Evolutionary conservation across 352 stramenopile genomes (phyloP).

Genomic region (Phytopythium vexans): DNA sequence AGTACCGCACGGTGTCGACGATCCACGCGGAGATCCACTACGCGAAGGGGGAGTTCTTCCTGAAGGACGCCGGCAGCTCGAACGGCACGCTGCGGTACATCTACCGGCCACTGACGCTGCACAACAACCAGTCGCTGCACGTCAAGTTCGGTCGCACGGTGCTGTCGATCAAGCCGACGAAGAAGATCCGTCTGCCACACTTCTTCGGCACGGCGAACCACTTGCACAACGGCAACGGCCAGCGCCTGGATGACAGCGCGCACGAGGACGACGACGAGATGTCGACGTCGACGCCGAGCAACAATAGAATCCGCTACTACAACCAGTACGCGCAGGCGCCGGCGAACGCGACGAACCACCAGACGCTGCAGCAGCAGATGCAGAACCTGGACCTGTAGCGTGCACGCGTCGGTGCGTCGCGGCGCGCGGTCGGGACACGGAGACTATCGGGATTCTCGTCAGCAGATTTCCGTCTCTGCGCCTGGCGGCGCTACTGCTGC

Average conservation of each 20-base stretch:
- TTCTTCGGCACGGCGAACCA: constrained; percentile 69
- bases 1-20: constrained; percentile 94
- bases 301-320: constrained; percentile 64
- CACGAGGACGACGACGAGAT: constrained; percentile 65
- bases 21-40: constrained; percentile 94
- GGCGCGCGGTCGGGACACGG: background rate
- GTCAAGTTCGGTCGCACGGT: constrained; percentile 87
- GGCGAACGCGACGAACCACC: constrained; percentile 20
- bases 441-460: too few relatives aligned
- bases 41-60: constrained; percentile 92
- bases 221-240: constrained; percentile 34
- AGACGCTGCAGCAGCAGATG: constrained; percentile 55
- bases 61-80: constrained; percentile 92
- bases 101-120: constrained; percentile 89
- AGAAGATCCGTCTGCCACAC: constrained; percentile 85
- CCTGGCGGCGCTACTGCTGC: too few relatives aligned
- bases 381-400: constrained; percentile 80
- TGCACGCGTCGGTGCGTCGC: background rate
- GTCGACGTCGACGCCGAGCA: constrained; percentile 58
- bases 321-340: constrained; percentile 37
- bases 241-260: constrained; percentile 51
- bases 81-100: constrained; percentile 95
- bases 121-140: constrained; percentile 86
- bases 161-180: constrained; percentile 85
- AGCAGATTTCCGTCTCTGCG: too few relatives aligned